Evolutionary conservation across 805 yeast genomes (phyloP).

Genomic region (Clavispora santaluciae): DNA sequence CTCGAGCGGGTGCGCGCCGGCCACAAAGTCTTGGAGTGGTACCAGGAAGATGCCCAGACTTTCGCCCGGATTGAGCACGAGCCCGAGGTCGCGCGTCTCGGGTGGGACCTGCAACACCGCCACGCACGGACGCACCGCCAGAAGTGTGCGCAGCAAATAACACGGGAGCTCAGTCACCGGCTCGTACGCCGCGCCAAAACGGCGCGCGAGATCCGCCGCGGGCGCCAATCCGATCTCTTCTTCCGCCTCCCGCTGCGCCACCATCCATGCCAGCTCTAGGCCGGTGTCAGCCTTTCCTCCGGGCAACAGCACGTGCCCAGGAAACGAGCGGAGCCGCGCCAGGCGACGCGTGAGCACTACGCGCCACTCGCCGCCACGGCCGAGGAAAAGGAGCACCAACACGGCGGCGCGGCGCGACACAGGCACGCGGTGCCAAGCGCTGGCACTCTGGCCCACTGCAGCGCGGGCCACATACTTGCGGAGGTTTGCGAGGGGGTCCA

Average conservation of each 20-base stretch:
- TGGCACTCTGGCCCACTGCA: conserved; percentile 22
- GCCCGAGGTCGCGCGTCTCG: conserved; percentile 24
- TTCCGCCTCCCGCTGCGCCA: conserved; percentile 75
- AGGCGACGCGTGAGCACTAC: conserved; percentile 79
- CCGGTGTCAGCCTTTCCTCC: conserved; percentile 86
- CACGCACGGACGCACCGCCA: conserved; percentile 79
- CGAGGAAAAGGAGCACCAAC: conserved; percentile 66
- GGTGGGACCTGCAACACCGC: conserved; percentile 50
- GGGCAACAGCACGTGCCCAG: conserved; percentile 89
- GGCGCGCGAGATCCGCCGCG: conserved; percentile 39
- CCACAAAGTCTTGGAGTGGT: conserved; percentile 58
- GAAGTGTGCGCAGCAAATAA: conserved; percentile 73
- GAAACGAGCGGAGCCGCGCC: conserved; percentile 61
- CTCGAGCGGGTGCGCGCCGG: conserved; percentile 29
- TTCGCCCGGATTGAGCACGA: conserved; percentile 71
- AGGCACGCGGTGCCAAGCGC: conserved; percentile 67
- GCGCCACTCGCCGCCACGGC: conserved; percentile 67
- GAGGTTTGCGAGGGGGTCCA: conserved; percentile 25
- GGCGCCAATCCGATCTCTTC: conserved; percentile 80
- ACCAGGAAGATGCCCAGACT: conserved; percentile 66
- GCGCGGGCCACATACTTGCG: conserved; percentile 26
- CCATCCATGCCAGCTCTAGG: conserved; percentile 61
- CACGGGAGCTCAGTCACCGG: conserved; percentile 65
- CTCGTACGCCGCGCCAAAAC: conserved; percentile 56
- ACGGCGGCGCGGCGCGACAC: conserved; percentile 72